phyloP scores from a whole-genome alignment of 768 basidiomycete species.

The Sistotremastrum suecicum region DNA sequence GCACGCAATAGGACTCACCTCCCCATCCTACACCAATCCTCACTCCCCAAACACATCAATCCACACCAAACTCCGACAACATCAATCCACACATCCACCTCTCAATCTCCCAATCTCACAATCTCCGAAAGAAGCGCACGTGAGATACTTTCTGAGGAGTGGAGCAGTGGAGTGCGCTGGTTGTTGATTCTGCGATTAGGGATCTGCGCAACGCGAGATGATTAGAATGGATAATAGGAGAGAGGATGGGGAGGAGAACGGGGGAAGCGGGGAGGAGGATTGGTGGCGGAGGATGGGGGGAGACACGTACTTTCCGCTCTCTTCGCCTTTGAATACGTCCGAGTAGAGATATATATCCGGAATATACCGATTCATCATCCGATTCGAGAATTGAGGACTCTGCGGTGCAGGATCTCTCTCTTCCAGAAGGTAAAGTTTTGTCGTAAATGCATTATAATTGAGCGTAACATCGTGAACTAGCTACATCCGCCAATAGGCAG shows the following conservation, averaged over 20 bases:
- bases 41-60: constrained; percentile 96
- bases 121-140: constrained; percentile 70
- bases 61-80: constrained; percentile 76
- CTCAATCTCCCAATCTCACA: no score
- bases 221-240: no score
- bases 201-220: constrained; percentile 69
- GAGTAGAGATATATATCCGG: constrained; percentile 98
- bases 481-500: no score
- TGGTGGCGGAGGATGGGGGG: no score
- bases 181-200: constrained; percentile 84
- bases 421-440: no score
- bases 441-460: no score
- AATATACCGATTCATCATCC: constrained; percentile 94
- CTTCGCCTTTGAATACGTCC: constrained; percentile 95
- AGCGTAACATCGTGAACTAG: no score
- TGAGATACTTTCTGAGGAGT: constrained; percentile 82
- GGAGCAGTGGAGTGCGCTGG: constrained; percentile 72
- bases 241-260: no score
- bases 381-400: constrained; percentile 95
- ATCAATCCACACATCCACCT: constrained; percentile 85
- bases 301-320: constrained; percentile 79
- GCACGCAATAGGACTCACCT: no score
- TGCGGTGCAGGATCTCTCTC: no score
- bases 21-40: constrained; percentile 82
- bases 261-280: background rate